Evolutionary conservation across 371 early-diverging fungal species (phyloP), one percentile per base, ranked within the genome.

Genomic region (Cokeromyces recurvatus): DNA sequence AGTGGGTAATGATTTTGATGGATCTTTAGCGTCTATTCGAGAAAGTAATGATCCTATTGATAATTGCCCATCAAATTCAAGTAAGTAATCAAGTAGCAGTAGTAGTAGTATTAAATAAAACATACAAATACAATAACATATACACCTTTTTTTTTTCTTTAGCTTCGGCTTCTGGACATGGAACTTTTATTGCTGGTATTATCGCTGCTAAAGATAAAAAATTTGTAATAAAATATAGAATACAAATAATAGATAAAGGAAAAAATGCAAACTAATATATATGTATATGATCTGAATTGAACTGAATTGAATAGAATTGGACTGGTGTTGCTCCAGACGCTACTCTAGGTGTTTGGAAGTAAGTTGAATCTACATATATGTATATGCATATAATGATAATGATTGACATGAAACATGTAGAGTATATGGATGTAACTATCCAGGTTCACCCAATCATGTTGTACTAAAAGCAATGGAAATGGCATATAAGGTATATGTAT

Each of bases 391-490:
- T 29, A 29, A 5, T 5, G 29, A 29, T 29, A 29, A 29, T 29
- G 29, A 8, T 5, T 9, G 35, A 34, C 15, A 9, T 34, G 15
- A 4, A 9, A 9, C 7, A 9, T 9, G 14, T 34, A 34, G 63
- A 51, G 62, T 70, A 0, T 66, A 56, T 38, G 55, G 62, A 17
- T 66, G 71, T 20, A 43, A 61, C 19, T 47, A 38, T 20, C 17
- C 24, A 11, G 27, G 38, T 35, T 43, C 44, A 14, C 47, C 78
- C 1, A 78, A 77, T 35, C 87, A 87, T 50, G 68, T 84, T 9
- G 56, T 90, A 2, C 55, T 85, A 20, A 70, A 72, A 34, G 89
- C 87, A 5, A 67, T 90, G 63, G 81, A 81, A 42, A 64, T 48
- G 27, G 90, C 91, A 2, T 77, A 71, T 43, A 63, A 66, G 8